Evolutionary conservation across 1,284 basidiomycete species (phyloP).

Genomic region (Puccinia polysora): DNA sequence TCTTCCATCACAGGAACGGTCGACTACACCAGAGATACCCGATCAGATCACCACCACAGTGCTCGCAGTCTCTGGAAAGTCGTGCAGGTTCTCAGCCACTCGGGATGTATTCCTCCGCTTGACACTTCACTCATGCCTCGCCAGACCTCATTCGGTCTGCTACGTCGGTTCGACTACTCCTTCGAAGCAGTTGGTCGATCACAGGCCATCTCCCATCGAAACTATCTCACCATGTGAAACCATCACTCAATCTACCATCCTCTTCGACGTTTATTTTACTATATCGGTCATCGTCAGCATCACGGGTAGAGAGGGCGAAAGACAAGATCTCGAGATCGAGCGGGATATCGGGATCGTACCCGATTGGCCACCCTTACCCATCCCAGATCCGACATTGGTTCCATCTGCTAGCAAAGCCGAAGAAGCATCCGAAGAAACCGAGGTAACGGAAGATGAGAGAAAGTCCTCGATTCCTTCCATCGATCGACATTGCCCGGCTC

Average conservation of each 20-base stretch:
- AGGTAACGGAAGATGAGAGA: background rate
- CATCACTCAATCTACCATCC: constrained; percentile 26
- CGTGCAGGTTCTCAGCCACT: constrained; percentile 26
- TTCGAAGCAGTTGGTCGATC: too few relatives aligned
- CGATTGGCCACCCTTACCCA: constrained; percentile 11
- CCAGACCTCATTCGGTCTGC: background rate
- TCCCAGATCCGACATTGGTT: background rate
- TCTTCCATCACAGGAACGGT: background rate
- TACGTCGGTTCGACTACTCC: background rate
- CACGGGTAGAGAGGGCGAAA: constrained; percentile 12
- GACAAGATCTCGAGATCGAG: constrained; percentile 4
- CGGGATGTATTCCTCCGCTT: constrained; percentile 28
- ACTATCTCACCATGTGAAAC: constrained; percentile 21
- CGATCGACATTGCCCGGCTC: too few relatives aligned
- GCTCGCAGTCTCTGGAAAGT: constrained; percentile 34
- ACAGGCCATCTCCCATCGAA: too few relatives aligned
- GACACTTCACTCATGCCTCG: constrained; percentile 3
- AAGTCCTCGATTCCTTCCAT: too few relatives aligned
- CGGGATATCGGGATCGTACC: constrained; percentile 6
- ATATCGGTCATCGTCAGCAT: constrained; percentile 9
- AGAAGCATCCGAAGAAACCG: background rate
- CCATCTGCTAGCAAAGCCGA: background rate
- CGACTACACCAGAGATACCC: background rate
- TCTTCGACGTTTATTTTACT: constrained; percentile 22
- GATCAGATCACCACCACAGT: constrained; percentile 2